phyloP scores from a whole-genome alignment of 257 asterid genomes.

The Phtheirospermum japonicum region DNA sequence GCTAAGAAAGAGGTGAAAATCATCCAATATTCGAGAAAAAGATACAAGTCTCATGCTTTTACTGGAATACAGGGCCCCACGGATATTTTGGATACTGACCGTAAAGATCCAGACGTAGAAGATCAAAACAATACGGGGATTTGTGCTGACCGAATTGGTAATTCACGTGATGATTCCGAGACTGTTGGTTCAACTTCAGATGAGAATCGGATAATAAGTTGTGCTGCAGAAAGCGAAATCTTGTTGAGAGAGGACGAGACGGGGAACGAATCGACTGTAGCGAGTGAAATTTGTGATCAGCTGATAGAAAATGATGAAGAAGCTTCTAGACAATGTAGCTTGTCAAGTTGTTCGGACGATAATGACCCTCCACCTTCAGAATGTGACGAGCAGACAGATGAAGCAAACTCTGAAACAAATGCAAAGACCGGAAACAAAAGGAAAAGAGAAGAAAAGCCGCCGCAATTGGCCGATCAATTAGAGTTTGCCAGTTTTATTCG shows the following conservation, averaged over 20 bases:
- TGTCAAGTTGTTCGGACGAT: slow-evolving; percentile 31
- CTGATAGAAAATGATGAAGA: slow-evolving; percentile 34
- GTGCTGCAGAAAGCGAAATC: slow-evolving; percentile 31
- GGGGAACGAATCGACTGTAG: slow-evolving; percentile 20
- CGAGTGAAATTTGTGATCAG: slow-evolving; percentile 27
- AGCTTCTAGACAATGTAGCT: slow-evolving; percentile 28
- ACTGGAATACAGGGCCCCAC: slow-evolving; percentile 28
- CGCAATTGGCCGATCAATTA: slow-evolving; percentile 30
- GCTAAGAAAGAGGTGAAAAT: slow-evolving; percentile 38
- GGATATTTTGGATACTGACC: slow-evolving; percentile 28
- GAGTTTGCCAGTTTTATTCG: slow-evolving; percentile 42
- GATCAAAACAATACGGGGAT: slow-evolving; percentile 3
- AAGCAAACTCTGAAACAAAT: slow-evolving; percentile 22
- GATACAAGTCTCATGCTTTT: slow-evolving; percentile 42
- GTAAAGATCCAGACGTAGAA: slow-evolving; percentile 27
- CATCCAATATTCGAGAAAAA: slow-evolving; percentile 74
- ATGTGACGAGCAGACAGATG: slow-evolving; percentile 31
- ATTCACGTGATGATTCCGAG: slow-evolving; percentile 24
- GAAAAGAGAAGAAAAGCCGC: slow-evolving; percentile 48
- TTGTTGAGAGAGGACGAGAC: slow-evolving; percentile 29
- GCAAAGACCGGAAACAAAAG: slow-evolving; percentile 45
- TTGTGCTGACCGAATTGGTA: neutral
- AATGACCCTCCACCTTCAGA: slow-evolving; percentile 23
- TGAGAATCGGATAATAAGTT: slow-evolving; percentile 24
- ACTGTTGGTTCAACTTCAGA: slow-evolving; percentile 29